Percentiles rank a stretch among this genome's conserved stretches.
These are phyloP conservation scores for Prasinococcaceae sp. DNA, from an alignment of 139 green algal species.

Conservation along the genomic window DNA sequence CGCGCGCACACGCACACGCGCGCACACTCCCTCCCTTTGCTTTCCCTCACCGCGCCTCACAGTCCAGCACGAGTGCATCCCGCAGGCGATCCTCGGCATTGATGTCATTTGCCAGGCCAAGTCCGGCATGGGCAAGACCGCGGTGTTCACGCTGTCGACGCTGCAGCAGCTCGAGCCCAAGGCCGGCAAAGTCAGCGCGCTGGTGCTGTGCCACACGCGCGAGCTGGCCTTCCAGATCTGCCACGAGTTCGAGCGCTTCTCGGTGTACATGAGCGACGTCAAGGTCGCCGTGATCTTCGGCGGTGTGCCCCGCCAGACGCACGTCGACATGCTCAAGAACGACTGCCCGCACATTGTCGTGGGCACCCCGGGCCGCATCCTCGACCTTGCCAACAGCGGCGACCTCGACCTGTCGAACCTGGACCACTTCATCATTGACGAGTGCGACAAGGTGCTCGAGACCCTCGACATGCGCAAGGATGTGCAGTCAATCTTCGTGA, in stretches of 20 bases:
- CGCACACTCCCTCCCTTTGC: neutral
- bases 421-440: constrained; percentile 94
- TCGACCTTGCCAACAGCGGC: constrained; percentile 54
- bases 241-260: constrained; percentile 95
- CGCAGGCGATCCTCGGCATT: constrained; percentile 90
- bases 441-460: constrained; percentile 99
- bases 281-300: constrained; percentile 90
- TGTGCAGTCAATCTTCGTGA: constrained; percentile 97
- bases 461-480: constrained; percentile 88
- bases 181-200: constrained; percentile 50
- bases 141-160: constrained; percentile 95
- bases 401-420: constrained; percentile 67
- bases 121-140: constrained; percentile 99
- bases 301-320: constrained; percentile 67
- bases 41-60: constrained; percentile 23
- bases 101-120: constrained; percentile 99
- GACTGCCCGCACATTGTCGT: constrained; percentile 82
- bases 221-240: constrained; percentile 98
- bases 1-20: neutral
- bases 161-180: constrained; percentile 84
- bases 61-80: constrained; percentile 99
- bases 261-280: constrained; percentile 60
- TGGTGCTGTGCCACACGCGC: constrained; percentile 96
- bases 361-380: constrained; percentile 86
- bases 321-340: constrained; percentile 70